Percentiles rank a stretch among this genome's conserved stretches.
These are phyloP conservation scores for Blastobotrys capitulatus DNA, from an alignment of 1,139 yeast genomes.

Conservation along the genomic window DNA sequence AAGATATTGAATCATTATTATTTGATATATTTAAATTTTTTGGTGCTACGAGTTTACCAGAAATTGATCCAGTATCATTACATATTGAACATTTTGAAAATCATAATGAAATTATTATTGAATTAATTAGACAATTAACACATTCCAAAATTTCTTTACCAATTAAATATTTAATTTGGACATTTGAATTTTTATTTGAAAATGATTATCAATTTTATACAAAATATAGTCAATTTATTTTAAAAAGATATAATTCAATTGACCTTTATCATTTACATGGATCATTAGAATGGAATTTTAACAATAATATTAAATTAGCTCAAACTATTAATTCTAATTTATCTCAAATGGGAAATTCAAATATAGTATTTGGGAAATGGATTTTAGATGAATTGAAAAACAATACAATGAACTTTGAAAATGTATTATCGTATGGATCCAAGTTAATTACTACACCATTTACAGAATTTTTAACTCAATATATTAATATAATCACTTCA, in stretches of 20 bases:
- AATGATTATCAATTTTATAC: slow-evolving; percentile 3
- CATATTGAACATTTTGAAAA: not conserved
- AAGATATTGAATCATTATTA: not conserved
- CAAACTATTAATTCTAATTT: not conserved
- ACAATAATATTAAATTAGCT: not conserved
- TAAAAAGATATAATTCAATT: not conserved
- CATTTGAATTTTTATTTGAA: not conserved
- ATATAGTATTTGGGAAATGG: slow-evolving; percentile 2
- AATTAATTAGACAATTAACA: slow-evolving; percentile 8
- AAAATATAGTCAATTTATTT: slow-evolving; percentile 5
- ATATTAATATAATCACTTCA: not conserved
- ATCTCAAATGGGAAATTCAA: not conserved
- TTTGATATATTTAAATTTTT: slow-evolving; percentile 1
- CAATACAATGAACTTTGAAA: not conserved
- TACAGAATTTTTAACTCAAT: not conserved
- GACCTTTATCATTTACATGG: slow-evolving; percentile 6
- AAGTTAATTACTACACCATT: not conserved
- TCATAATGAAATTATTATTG: not conserved
- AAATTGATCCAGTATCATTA: not conserved
- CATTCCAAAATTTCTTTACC: slow-evolving; percentile 4
- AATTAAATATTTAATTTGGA: slow-evolving; percentile 3
- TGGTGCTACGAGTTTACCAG: not conserved
- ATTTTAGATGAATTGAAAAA: slow-evolving; percentile 1
- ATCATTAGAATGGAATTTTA: not conserved
- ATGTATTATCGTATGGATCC: not conserved